Conservation (phyloP, 176 grass and related monocot species). For the Pontederia paniculata region DNA sequence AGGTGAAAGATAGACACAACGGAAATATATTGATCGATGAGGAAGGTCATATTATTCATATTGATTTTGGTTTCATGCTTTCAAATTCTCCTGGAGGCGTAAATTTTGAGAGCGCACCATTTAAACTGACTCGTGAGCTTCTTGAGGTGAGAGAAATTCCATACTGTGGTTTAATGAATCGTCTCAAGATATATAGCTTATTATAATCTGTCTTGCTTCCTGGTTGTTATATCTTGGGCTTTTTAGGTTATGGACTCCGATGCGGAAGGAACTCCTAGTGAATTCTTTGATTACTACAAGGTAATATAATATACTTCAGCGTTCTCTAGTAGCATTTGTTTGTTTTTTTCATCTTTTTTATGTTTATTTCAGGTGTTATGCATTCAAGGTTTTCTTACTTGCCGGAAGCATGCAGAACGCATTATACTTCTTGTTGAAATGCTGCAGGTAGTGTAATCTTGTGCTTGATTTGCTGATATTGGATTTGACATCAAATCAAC, state of each 20-base stretch:
- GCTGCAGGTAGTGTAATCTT: slow-evolving; percentile 57
- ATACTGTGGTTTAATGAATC: slow-evolving; percentile 3
- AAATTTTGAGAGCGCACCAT: slow-evolving; percentile 97
- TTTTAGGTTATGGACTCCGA: slow-evolving; percentile 99
- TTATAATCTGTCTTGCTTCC: no score
- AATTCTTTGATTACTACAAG: slow-evolving; percentile 99
- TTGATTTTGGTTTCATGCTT: slow-evolving; percentile 99
- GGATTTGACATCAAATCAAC: no score
- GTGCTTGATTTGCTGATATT: background rate
- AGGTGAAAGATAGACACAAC: slow-evolving; percentile 96
- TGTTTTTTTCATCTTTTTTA: slow-evolving; percentile 18
- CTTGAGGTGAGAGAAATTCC: slow-evolving; percentile 65
- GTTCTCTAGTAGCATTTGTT: background rate
- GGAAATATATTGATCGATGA: slow-evolving; percentile 95
- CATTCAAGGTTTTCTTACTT: slow-evolving; percentile 99
- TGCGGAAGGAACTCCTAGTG: slow-evolving; percentile 91
- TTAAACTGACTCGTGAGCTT: slow-evolving; percentile 94
- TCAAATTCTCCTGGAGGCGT: slow-evolving; percentile 98
- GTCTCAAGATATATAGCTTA: background rate
- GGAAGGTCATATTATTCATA: slow-evolving; percentile 99
- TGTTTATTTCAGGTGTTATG: slow-evolving; percentile 59
- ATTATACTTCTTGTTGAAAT: slow-evolving; percentile 99
- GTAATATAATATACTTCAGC: slow-evolving; percentile 31
- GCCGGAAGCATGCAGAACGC: slow-evolving; percentile 89
- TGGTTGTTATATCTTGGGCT: background rate